Percentiles rank a stretch among this genome's conserved stretches.
Conservation (phyloP, 1,284 basidiomycete species). For the Volvariella surrecta region DNA sequence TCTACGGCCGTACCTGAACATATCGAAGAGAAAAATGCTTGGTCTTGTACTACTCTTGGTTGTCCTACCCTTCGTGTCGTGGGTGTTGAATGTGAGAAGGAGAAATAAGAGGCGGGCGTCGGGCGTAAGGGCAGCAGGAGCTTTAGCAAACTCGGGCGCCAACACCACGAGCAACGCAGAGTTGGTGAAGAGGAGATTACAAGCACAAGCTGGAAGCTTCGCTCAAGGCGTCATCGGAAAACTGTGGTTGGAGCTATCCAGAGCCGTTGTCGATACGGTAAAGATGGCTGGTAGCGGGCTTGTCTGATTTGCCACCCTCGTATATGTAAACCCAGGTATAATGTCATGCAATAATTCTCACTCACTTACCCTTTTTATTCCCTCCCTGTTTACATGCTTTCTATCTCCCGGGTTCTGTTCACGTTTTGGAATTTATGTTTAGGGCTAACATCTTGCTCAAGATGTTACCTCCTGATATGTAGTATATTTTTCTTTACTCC, state of each 20-base stretch:
- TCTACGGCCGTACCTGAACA: constrained; percentile 36
- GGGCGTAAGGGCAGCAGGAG: constrained; percentile 11
- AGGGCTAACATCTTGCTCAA: no score
- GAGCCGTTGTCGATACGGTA: constrained; percentile 56
- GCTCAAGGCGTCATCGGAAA: constrained; percentile 23
- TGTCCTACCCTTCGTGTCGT: constrained; percentile 51
- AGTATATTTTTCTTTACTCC: no score
- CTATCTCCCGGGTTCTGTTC: no score
- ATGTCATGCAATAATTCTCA: no score
- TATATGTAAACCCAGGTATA: no score
- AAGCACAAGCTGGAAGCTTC: constrained; percentile 25
- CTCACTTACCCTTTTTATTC: no score
- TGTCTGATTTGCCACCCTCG: constrained; percentile 30
- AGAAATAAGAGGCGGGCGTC: constrained; percentile 26
- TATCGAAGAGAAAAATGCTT: constrained; percentile 22
- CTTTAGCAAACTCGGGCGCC: constrained; percentile 11
- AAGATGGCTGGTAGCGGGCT: constrained; percentile 71
- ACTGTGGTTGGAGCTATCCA: constrained; percentile 47
- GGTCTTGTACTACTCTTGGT: constrained; percentile 47
- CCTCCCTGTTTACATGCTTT: no score
- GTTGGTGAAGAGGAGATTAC: constrained; percentile 47
- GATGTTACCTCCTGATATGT: no score
- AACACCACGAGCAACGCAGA: constrained; percentile 34
- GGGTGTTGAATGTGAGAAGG: constrained; percentile 35
- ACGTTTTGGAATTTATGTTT: no score